These are phyloP conservation scores for Arabidopsis arenosa DNA, from an alignment of 345 rosid genomes.

Conservation along the genomic window DNA sequence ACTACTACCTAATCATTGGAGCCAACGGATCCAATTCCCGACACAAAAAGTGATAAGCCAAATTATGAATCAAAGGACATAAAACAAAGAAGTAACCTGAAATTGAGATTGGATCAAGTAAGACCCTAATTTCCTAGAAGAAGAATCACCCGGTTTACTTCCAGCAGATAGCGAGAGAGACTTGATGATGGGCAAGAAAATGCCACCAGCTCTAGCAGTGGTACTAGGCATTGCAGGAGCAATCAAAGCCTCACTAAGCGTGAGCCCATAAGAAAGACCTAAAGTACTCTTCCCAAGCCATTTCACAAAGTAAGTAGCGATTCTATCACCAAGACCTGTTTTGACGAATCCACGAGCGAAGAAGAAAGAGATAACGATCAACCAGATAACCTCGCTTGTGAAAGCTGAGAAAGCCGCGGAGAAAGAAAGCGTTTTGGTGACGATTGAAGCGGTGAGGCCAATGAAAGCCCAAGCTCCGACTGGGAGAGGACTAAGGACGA, in stretches of 20 bases:
- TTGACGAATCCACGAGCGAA: slow-evolving; percentile 97
- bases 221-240: slow-evolving; percentile 99
- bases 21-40: background rate
- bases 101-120: slow-evolving; percentile 82
- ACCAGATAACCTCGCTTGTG: slow-evolving; percentile 92
- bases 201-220: slow-evolving; percentile 94
- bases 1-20: background rate
- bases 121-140: slow-evolving; percentile 78
- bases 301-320: slow-evolving; percentile 93
- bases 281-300: slow-evolving; percentile 92
- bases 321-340: slow-evolving; percentile 91
- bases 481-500: slow-evolving; percentile 82
- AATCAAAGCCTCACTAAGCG: slow-evolving; percentile 85
- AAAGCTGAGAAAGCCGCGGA: slow-evolving; percentile 84
- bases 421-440: slow-evolving; percentile 78
- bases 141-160: slow-evolving; percentile 76
- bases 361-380: slow-evolving; percentile 97
- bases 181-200: slow-evolving; percentile 91
- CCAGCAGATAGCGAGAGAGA: slow-evolving; percentile 82
- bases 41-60: background rate
- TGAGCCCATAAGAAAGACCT: slow-evolving; percentile 89
- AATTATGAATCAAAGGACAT: background rate
- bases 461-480: slow-evolving; percentile 98
- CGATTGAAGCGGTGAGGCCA: slow-evolving; percentile 74
- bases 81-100: slow-evolving; percentile 58